These are phyloP conservation scores for Solanum paucissectum DNA, from an alignment of 257 asterid genomes.

Conservation along the genomic window DNA sequence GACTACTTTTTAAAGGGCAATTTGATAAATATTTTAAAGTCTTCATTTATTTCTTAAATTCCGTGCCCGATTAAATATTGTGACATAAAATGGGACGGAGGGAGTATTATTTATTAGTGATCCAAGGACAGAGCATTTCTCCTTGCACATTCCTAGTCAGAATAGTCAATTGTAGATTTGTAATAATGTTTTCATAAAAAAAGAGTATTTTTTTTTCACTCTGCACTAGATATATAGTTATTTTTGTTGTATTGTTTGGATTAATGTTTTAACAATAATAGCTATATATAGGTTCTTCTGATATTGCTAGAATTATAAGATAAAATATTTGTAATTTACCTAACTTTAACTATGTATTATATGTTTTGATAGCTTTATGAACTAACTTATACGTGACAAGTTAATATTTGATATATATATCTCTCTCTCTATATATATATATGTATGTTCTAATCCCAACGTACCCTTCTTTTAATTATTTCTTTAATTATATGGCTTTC, in stretches of 20 bases:
- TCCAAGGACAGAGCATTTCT: not conserved
- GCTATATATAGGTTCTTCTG: not conserved
- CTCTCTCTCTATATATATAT: not conserved
- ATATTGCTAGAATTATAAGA: not conserved
- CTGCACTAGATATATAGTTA: not conserved
- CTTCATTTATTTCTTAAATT: too few species aligned
- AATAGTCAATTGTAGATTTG: not conserved
- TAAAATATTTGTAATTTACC: not conserved
- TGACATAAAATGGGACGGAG: too few species aligned
- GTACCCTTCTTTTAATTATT: not conserved
- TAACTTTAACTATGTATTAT: not conserved
- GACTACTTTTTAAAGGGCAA: too few species aligned
- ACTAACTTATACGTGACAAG: not conserved
- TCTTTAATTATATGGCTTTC: not conserved
- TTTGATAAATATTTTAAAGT: too few species aligned
- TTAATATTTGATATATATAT: too few species aligned
- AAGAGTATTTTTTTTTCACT: not conserved
- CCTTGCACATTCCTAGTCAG: not conserved
- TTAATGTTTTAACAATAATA: not conserved
- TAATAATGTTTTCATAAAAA: not conserved
- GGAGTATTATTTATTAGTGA: not conserved
- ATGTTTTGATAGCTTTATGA: not conserved
- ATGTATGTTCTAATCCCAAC: conserved; percentile 3
- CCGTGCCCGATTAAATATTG: too few species aligned
- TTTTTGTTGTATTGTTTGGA: not conserved